These are phyloP conservation scores for Fusarium chaquense DNA, from an alignment of 2,329 filamentous ascomycete species.

Conservation along the genomic window DNA sequence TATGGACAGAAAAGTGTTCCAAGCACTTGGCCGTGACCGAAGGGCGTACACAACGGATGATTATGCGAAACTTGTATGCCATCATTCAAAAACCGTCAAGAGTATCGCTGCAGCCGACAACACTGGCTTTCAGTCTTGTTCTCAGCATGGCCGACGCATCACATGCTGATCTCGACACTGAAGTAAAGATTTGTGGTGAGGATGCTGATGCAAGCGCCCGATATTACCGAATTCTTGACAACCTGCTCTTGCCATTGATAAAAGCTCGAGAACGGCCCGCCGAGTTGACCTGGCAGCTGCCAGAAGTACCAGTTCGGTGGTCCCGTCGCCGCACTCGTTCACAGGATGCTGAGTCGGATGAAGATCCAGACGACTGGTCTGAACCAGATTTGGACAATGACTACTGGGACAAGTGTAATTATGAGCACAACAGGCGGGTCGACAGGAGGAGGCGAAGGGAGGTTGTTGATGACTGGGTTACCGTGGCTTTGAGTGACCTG, in stretches of 20 bases:
- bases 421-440: background rate
- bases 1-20: background rate
- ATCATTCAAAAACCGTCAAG: background rate
- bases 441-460: background rate
- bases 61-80: background rate
- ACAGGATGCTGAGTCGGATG: background rate
- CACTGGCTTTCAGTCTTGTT: background rate
- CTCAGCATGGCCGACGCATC: background rate
- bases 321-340: background rate
- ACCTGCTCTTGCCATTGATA: background rate
- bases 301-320: too few species aligned
- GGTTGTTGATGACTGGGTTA: background rate
- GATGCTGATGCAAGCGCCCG: background rate
- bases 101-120: accelerated
- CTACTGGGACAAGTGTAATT: background rate
- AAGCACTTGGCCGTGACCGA: too few species aligned
- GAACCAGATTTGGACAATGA: background rate
- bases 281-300: background rate
- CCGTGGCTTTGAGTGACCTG: background rate
- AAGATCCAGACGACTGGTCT: background rate
- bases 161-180: background rate
- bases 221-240: background rate
- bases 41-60: background rate
- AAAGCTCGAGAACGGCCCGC: background rate
- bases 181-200: background rate